A percentile compares a stretch with the other conserved stretches of the same genome.
phyloP scores from a whole-genome alignment of 768 basidiomycete species.

The Cyathus striatus region DNA sequence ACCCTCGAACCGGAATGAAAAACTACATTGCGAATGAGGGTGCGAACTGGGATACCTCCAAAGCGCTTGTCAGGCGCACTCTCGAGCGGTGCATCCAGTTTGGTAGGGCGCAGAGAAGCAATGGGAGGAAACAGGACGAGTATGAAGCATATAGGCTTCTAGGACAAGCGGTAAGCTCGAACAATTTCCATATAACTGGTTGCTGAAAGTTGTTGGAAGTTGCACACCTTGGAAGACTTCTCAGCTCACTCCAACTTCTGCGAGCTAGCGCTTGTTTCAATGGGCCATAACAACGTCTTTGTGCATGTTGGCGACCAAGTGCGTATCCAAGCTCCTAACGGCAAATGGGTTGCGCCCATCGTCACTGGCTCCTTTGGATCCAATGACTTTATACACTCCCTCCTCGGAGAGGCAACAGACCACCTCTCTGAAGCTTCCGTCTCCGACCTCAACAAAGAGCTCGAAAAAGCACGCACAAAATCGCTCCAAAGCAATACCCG shows the following conservation, averaged over 20 bases:
- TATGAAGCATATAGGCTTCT: conserved; percentile 81
- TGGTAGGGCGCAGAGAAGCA: conserved; percentile 59
- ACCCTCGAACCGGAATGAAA: conserved; percentile 87
- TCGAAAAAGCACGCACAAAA: conserved; percentile 64
- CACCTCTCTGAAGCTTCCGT: conserved; percentile 74
- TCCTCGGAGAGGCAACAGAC: conserved; percentile 62
- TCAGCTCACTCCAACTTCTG: conserved; percentile 89
- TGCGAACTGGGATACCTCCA: conserved; percentile 86
- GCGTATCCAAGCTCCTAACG: conserved; percentile 68
- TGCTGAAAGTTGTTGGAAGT: conserved; percentile 25
- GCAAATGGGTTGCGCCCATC: conserved; percentile 72
- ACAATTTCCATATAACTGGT: not conserved
- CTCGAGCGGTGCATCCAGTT: conserved; percentile 76
- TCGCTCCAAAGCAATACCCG: conserved; percentile 22
- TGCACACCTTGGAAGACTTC: conserved; percentile 84
- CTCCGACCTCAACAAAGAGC: conserved; percentile 75
- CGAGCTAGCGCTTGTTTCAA: conserved; percentile 69
- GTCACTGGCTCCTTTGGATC: conserved; percentile 82
- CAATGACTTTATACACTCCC: conserved; percentile 74
- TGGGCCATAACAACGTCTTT: conserved; percentile 79
- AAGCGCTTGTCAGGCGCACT: conserved; percentile 66
- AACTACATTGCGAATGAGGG: conserved; percentile 87
- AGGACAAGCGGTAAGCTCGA: conserved; percentile 54
- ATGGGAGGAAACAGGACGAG: conserved; percentile 58
- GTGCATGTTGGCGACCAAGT: conserved; percentile 82